Evolutionary conservation across 352 stramenopile species (phyloP).

Genomic region (Phytophthora nicotianae): DNA sequence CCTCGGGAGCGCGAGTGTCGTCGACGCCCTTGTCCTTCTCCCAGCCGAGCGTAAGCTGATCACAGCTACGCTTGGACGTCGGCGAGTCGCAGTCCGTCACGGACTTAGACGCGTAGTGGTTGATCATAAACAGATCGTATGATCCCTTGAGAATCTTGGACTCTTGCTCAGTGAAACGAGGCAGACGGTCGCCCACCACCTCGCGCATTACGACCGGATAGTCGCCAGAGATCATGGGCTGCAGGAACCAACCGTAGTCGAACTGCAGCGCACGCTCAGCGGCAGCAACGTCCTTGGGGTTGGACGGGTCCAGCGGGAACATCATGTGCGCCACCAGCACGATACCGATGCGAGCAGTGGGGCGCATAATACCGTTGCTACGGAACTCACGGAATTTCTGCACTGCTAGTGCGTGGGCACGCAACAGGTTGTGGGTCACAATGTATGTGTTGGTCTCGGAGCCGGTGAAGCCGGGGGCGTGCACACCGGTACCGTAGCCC

Average conservation of each 20-base stretch:
- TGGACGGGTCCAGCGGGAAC: slow-evolving; percentile 1
- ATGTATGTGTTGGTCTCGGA: slow-evolving; percentile 1
- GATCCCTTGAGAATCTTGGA: neutral
- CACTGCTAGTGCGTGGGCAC: neutral
- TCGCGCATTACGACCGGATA: slow-evolving; percentile 1
- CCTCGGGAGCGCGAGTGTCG: slow-evolving; percentile 1
- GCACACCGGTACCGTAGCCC: slow-evolving; percentile 1
- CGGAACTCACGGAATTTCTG: slow-evolving; percentile 2
- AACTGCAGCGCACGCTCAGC: slow-evolving; percentile 1
- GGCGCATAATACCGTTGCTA: neutral
- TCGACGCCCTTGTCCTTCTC: slow-evolving; percentile 1
- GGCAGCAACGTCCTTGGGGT: slow-evolving; percentile 4
- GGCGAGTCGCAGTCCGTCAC: slow-evolving; percentile 1
- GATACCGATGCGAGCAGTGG: slow-evolving; percentile 1
- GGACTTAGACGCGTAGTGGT: slow-evolving; percentile 1
- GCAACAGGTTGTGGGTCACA: slow-evolving; percentile 4
- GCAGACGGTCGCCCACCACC: neutral
- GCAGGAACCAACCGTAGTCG: slow-evolving; percentile 5
- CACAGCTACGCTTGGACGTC: slow-evolving; percentile 1
- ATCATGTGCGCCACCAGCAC: slow-evolving; percentile 2
- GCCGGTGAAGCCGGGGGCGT: slow-evolving; percentile 1
- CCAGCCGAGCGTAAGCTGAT: slow-evolving; percentile 4
- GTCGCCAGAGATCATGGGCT: neutral
- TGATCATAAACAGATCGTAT: slow-evolving; percentile 1
- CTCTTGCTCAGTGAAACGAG: slow-evolving; percentile 1